Base-by-base conservation (phyloP, 2,329 filamentous ascomycete species). In the Nectriaceae sp. region DNA sequence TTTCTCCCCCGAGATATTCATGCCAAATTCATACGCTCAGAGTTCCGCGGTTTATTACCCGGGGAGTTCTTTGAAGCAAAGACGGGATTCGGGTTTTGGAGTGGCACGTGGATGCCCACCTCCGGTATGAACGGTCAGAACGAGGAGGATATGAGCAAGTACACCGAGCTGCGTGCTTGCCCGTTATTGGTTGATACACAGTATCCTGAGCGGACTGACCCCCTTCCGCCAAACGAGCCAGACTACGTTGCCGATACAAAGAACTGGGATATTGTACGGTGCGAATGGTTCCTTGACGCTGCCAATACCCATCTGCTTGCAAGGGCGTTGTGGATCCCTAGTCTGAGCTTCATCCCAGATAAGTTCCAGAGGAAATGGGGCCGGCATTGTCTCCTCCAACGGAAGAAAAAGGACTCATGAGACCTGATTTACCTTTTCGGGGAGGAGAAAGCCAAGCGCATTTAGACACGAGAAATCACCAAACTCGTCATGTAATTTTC, bases 41-140 rank as follows among this genome's bases (percentile, higher is more conserved):
- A 94, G 56, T 99, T 99, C 68, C 80, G 81, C 8, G 94, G 94
- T 2, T 75, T 99, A 16, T 75, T 99, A 4, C 94, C 94, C 0
- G 94, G 94, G 2, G 89, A 96, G 62, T 99, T 97, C 65, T 83
- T 84, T 16, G 88, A 95, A 69, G 86, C 85, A 1, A 75, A 77
- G 18, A 80, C 72, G 15, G 85, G 84, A 5, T 87, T 87, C 57
- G 89, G 85, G 3, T 77, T 90, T 53, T 90, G 88, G 70, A 82
- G 88, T 37, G 92, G 91, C n/a, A 90, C 92, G 2, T 96, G 90
- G 83, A 74, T 89, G 47, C 80, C 87, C 1, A 88, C 94, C 0
- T 74, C 76, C 41, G 93, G 93, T 3, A 90, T 99, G 84, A 99
- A 99, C 65, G 90, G 96, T 66, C 82, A 84, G 54, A 99, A 99